A percentile compares a stretch with the other conserved stretches of the same genome.
These are phyloP conservation scores for Debaryomyces sp. DNA, from an alignment of 1,139 yeast species.

Conservation along the genomic window DNA sequence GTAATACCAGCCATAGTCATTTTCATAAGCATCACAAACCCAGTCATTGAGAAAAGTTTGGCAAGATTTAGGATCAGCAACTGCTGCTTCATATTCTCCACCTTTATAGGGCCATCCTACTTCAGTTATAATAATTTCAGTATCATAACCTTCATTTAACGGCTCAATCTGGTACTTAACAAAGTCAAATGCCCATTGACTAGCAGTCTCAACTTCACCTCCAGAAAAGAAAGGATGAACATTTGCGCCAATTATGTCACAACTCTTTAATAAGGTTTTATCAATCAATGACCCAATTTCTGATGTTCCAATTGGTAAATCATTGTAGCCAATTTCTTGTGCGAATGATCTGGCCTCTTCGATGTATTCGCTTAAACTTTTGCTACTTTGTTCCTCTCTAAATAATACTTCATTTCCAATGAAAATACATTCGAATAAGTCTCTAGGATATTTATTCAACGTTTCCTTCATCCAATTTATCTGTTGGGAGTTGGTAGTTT, in stretches of 20 bases:
- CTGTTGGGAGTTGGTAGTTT: constrained; percentile 43
- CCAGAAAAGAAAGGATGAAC: constrained; percentile 75
- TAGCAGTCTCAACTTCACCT: constrained; percentile 47
- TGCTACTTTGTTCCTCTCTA: constrained; percentile 48
- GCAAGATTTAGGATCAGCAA: constrained; percentile 47
- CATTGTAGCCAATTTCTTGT: constrained; percentile 29
- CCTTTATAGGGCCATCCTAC: constrained; percentile 76
- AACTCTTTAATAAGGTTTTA: constrained; percentile 34
- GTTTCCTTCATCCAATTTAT: constrained; percentile 45
- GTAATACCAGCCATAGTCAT: constrained; percentile 56
- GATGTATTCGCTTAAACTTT: constrained; percentile 45
- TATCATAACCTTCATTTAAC: constrained; percentile 19
- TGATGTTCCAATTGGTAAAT: constrained; percentile 57
- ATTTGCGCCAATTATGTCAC: constrained; percentile 66
- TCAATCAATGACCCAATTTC: constrained; percentile 53
- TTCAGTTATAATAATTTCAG: constrained; percentile 54
- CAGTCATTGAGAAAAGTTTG: constrained; percentile 54
- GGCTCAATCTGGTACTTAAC: constrained; percentile 46
- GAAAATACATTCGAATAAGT: constrained; percentile 51
- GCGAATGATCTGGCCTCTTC: constrained; percentile 44
- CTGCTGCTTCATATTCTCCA: constrained; percentile 48
- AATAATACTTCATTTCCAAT: constrained; percentile 69
- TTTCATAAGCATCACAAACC: constrained; percentile 48
- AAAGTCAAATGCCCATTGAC: constrained; percentile 57
- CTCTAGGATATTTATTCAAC: constrained; percentile 46